These are phyloP conservation scores for Bryoerythrophyllum caledonicum DNA, from an alignment of 225 moss, liverwort and hornwort genomes.

Conservation along the genomic window DNA sequence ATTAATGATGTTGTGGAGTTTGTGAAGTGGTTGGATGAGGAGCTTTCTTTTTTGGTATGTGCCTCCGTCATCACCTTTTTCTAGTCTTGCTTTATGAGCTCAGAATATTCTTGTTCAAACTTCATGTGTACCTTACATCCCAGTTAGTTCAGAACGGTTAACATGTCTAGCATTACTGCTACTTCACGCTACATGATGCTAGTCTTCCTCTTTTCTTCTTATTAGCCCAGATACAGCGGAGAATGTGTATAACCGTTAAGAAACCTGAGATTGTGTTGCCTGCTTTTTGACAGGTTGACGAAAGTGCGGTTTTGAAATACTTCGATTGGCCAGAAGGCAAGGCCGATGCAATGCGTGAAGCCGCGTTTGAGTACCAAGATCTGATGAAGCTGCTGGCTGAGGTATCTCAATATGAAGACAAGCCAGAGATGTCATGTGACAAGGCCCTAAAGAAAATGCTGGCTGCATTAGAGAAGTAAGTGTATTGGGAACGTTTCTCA, in stretches of 20 bases:
- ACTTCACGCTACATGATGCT: neutral
- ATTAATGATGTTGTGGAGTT: slow-evolving; percentile 85
- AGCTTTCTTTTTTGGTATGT: slow-evolving; percentile 85
- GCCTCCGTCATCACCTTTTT: neutral
- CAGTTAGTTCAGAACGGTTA: neutral
- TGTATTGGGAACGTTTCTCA: neutral
- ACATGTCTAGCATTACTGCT: neutral
- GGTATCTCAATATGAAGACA: slow-evolving; percentile 57
- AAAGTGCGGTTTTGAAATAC: slow-evolving; percentile 83
- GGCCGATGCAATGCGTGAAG: slow-evolving; percentile 80
- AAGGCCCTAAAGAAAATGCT: slow-evolving; percentile 70
- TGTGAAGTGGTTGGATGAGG: slow-evolving; percentile 89
- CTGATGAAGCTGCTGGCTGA: slow-evolving; percentile 60
- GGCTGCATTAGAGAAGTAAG: slow-evolving; percentile 68
- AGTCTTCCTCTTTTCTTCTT: neutral
- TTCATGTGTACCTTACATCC: neutral
- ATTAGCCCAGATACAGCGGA: neutral
- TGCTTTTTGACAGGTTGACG: slow-evolving; percentile 57
- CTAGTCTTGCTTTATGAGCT: neutral
- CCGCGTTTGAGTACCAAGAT: slow-evolving; percentile 81
- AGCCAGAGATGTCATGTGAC: slow-evolving; percentile 57
- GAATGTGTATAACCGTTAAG: neutral
- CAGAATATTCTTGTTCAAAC: neutral
- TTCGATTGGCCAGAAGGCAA: slow-evolving; percentile 93
- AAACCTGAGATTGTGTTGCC: neutral